Percentiles rank a stretch among this genome's conserved stretches.
Conservation (phyloP, 2,329 filamentous ascomycete genomes). For the Exophiala aquamarina region DNA sequence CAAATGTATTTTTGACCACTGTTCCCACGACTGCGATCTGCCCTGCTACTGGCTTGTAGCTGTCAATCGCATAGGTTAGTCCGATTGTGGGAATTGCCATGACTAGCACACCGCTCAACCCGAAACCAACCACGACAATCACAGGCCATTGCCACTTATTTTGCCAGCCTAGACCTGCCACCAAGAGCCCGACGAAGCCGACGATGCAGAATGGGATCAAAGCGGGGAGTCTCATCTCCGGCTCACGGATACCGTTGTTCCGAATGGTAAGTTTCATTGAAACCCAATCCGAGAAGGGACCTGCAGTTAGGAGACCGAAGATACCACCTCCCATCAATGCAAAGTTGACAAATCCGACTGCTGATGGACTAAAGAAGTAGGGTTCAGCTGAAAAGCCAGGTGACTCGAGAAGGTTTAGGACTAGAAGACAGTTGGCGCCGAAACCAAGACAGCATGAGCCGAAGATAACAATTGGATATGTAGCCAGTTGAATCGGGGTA, state of each 20-base stretch:
- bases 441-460: constrained; percentile 61
- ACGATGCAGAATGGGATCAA: constrained; percentile 58
- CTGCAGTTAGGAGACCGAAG: constrained; percentile 55
- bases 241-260: constrained; percentile 57
- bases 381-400: constrained; percentile 55
- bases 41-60: constrained; percentile 62
- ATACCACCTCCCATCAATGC: constrained; percentile 54
- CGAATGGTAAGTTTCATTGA: constrained; percentile 49
- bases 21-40: constrained; percentile 60
- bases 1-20: constrained; percentile 61
- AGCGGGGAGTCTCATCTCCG: constrained; percentile 57
- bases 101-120: constrained; percentile 56
- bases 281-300: constrained; percentile 57
- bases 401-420: constrained; percentile 58
- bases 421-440: constrained; percentile 56
- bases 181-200: constrained; percentile 57
- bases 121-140: constrained; percentile 58
- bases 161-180: constrained; percentile 54
- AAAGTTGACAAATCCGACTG: constrained; percentile 58
- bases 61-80: constrained; percentile 60
- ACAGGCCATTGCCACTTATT: constrained; percentile 53
- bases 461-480: constrained; percentile 63
- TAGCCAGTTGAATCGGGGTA: constrained; percentile 61
- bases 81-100: constrained; percentile 59
- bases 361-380: constrained; percentile 52